phyloP scores from a whole-genome alignment of 306 rosid species.

The Cicer bijugum region DNA sequence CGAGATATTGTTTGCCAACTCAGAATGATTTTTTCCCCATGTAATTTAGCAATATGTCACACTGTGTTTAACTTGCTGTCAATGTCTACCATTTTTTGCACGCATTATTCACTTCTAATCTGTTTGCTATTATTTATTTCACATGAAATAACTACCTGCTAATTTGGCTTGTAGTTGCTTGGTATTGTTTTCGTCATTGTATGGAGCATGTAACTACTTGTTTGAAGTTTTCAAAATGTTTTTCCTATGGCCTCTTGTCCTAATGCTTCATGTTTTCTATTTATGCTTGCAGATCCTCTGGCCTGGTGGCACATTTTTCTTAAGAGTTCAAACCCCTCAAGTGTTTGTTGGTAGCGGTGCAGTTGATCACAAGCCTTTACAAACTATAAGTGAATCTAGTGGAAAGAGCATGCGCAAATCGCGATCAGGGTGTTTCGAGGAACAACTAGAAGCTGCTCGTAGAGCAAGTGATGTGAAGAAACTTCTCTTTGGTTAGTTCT shows the following conservation, averaged over 20 bases:
- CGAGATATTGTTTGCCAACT: conserved; percentile 14
- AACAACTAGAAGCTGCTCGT: conserved; percentile 94
- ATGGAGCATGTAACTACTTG: not conserved
- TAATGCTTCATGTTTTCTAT: conserved; percentile 42
- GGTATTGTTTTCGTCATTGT: not conserved
- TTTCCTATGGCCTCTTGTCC: conserved; percentile 6
- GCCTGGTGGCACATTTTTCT: conserved; percentile 87
- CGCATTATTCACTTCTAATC: no score
- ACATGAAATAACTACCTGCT: not conserved
- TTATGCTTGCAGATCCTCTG: conserved; percentile 74
- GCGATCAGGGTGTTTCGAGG: conserved; percentile 74
- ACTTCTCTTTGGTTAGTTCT: conserved; percentile 84
- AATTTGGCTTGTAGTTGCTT: not conserved
- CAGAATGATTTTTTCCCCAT: not conserved
- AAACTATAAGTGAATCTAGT: conserved; percentile 51
- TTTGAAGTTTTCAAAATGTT: not conserved
- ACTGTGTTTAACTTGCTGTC: not conserved
- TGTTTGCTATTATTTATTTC: no score
- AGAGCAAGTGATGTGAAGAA: conserved; percentile 87
- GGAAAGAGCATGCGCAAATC: conserved; percentile 50
- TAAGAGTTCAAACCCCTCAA: conserved; percentile 57
- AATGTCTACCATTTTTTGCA: no score
- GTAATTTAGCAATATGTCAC: not conserved
- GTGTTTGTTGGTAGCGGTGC: conserved; percentile 41
- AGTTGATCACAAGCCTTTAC: conserved; percentile 47